A percentile compares a stretch with the other conserved stretches of the same genome.
Conservation (phyloP, 176 grass and related monocot species). For the Aegilops bicornis region DNA sequence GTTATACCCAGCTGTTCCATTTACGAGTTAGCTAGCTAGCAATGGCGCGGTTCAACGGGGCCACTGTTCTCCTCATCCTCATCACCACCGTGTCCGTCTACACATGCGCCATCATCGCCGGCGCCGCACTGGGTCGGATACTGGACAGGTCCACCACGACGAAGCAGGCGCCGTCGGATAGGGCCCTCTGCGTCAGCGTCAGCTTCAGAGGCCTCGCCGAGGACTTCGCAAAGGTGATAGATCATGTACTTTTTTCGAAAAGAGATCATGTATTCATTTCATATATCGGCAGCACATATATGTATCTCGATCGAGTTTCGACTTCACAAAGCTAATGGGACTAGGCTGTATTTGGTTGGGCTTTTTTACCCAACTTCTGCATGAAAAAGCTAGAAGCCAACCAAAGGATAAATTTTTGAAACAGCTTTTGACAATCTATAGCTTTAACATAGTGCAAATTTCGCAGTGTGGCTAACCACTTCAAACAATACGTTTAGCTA, state of each 20-base stretch:
- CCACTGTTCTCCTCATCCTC: conserved; percentile 19
- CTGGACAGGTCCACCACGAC: not conserved
- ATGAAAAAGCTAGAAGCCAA: no score
- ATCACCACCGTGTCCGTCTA: not conserved
- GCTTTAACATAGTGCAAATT: no score
- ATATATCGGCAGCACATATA: not conserved
- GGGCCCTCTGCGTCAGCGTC: not conserved
- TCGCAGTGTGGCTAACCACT: no score
- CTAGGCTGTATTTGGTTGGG: no score
- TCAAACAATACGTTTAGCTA: no score
- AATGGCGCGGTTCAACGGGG: not conserved
- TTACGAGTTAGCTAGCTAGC: not conserved
- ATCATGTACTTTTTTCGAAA: no score
- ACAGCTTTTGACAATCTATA: no score
- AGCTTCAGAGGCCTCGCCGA: not conserved
- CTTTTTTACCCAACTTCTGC: no score
- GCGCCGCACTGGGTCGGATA: conserved; percentile 2
- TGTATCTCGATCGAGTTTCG: no score
- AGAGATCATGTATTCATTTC: not conserved
- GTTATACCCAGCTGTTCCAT: not conserved
- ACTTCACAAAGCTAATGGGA: not conserved
- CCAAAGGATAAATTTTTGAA: no score
- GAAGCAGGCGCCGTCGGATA: not conserved
- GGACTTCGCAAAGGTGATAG: conserved; percentile 1
- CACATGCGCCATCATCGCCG: conserved; percentile 17